Evolutionary conservation across 371 early-diverging fungal genomes (phyloP).

Genomic region (Mortierella sp.): DNA sequence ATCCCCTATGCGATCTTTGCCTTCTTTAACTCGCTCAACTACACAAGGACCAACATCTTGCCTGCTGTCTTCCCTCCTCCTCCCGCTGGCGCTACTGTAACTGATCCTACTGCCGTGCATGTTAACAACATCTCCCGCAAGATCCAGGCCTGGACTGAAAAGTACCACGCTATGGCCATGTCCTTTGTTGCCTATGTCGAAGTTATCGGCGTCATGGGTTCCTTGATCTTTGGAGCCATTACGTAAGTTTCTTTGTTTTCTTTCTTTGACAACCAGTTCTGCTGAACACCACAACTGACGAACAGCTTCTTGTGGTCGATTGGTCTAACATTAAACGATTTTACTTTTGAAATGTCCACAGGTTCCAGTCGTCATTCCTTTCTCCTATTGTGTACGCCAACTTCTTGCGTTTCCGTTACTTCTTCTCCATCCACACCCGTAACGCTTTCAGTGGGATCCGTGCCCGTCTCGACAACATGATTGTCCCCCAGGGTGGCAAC

Average conservation of each 20-base stretch:
- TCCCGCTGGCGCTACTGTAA: slow-evolving; percentile 56
- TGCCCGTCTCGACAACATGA: slow-evolving; percentile 63
- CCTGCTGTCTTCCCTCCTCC: slow-evolving; percentile 78
- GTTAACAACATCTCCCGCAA: slow-evolving; percentile 67
- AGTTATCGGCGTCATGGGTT: slow-evolving; percentile 82
- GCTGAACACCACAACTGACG: too few relatives aligned
- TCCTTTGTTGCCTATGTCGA: slow-evolving; percentile 84
- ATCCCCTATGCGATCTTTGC: slow-evolving; percentile 91
- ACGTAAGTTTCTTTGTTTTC: slow-evolving; percentile 61
- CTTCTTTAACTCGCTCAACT: slow-evolving; percentile 86
- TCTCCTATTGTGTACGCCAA: slow-evolving; percentile 84
- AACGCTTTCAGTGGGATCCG: slow-evolving; percentile 74
- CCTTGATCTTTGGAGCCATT: slow-evolving; percentile 75
- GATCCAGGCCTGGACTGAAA: slow-evolving; percentile 75
- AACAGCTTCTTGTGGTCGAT: background rate
- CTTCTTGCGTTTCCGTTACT: slow-evolving; percentile 89
- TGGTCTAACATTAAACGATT: slow-evolving; percentile 1
- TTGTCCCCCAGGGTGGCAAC: slow-evolving; percentile 69
- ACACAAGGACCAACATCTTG: slow-evolving; percentile 81
- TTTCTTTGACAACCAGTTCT: background rate
- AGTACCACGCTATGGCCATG: slow-evolving; percentile 81
- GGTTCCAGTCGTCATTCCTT: slow-evolving; percentile 76
- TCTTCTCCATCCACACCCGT: slow-evolving; percentile 78
- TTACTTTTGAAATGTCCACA: slow-evolving; percentile 29
- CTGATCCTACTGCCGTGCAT: slow-evolving; percentile 19